Evolutionary conservation across 1,139 yeast genomes (phyloP).

Genomic region (Yamadazyma blattariae): DNA sequence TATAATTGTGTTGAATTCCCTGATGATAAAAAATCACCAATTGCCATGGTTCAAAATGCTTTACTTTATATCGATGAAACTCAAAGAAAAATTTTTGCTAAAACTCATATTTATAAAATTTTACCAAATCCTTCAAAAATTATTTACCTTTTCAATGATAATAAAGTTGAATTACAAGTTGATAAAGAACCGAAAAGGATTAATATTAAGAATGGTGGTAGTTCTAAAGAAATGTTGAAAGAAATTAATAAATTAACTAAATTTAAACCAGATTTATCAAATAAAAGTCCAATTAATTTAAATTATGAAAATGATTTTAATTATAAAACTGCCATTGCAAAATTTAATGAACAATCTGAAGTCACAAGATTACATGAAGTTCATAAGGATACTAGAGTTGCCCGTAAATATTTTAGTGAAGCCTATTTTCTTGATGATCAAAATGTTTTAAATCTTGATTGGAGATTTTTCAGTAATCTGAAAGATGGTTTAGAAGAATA

Average conservation of each 20-base stretch:
- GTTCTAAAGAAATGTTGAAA: background rate
- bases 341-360: constrained; percentile 4
- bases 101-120: constrained; percentile 9
- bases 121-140: constrained; percentile 14
- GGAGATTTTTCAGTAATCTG: constrained; percentile 43
- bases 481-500: constrained; percentile 16
- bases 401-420: constrained; percentile 50
- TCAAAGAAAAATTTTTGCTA: constrained; percentile 12
- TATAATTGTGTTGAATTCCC: constrained; percentile 15
- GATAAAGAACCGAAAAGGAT: constrained; percentile 5
- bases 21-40: constrained; percentile 9
- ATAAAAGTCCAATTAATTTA: constrained; percentile 6
- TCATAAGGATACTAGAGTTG: constrained; percentile 13
- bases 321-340: constrained; percentile 3
- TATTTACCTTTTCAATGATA: constrained; percentile 13
- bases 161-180: constrained; percentile 10
- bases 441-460: constrained; percentile 32
- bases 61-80: constrained; percentile 10
- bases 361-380: constrained; percentile 9
- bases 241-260: constrained; percentile 6
- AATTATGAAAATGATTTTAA: constrained; percentile 11
- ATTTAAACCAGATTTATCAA: constrained; percentile 6
- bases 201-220: constrained; percentile 1
- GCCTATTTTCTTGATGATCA: constrained; percentile 33
- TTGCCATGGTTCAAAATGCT: constrained; percentile 12